Percentiles rank a stretch among this genome's conserved stretches.
Conservation (phyloP, 495 filamentous ascomycete genomes). For the Penicillium herquei region DNA sequence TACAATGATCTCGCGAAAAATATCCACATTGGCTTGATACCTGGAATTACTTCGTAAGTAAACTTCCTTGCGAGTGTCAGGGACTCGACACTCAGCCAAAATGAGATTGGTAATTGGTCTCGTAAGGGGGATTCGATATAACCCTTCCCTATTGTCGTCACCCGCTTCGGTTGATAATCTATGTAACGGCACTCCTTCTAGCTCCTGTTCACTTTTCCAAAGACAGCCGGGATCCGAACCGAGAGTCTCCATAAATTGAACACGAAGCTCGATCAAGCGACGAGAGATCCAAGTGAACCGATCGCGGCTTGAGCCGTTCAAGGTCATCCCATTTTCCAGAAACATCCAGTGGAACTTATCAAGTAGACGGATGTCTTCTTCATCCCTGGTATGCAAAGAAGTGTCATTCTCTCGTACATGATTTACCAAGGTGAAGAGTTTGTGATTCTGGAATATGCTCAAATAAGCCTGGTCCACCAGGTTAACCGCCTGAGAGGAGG, state of each 20-base stretch:
- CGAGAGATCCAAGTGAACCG: conserved; percentile 3
- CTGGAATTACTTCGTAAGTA: background rate
- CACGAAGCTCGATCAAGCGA: conserved; percentile 1
- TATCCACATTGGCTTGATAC: background rate
- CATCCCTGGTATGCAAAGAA: background rate
- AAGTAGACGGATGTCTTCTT: conserved; percentile 3
- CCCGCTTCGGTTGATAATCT: background rate
- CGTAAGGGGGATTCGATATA: background rate
- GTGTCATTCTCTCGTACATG: background rate
- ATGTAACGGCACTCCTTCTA: background rate
- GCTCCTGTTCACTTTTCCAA: background rate
- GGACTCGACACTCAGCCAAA: background rate
- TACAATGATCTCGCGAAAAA: conserved; percentile 3
- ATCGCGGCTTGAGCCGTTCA: background rate
- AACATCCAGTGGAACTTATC: conserved; percentile 1
- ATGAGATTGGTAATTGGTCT: background rate
- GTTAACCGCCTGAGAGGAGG: conserved; percentile 4
- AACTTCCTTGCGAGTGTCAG: conserved; percentile 2
- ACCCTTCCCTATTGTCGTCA: background rate
- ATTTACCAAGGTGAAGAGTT: background rate
- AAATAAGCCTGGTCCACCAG: conserved; percentile 6
- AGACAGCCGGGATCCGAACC: conserved; percentile 4
- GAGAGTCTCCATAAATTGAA: conserved; percentile 2
- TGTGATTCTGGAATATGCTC: background rate
- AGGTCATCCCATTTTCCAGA: background rate